phyloP scores from a whole-genome alignment of 805 yeast genomes.

The Sungouiella thailandica region DNA sequence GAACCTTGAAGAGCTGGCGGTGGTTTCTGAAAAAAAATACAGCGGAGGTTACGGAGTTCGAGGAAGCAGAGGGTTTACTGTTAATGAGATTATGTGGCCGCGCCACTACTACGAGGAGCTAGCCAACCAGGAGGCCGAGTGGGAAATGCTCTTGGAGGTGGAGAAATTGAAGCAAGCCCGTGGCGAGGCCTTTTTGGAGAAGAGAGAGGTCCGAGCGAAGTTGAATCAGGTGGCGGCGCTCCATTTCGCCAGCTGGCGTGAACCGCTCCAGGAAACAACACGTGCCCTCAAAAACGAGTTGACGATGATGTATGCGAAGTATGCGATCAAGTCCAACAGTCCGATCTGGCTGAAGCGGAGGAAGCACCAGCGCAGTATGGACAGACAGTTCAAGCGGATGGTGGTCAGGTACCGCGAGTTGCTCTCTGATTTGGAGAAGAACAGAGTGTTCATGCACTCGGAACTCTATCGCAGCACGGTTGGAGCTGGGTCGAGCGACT shows the following conservation, averaged over 20 bases:
- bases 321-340: slow-evolving; percentile 7
- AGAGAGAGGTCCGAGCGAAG: too few relatives aligned
- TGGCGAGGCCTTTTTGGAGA: slow-evolving; percentile 6
- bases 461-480: slow-evolving; percentile 27
- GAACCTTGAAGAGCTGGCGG: slow-evolving; percentile 6
- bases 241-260: slow-evolving; percentile 7
- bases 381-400: slow-evolving; percentile 11
- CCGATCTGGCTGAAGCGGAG: slow-evolving; percentile 10
- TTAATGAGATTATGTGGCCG: slow-evolving; percentile 26
- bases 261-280: slow-evolving; percentile 8
- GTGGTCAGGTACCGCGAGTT: slow-evolving; percentile 11
- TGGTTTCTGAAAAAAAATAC: slow-evolving; percentile 4
- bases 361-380: slow-evolving; percentile 12
- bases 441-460: slow-evolving; percentile 29
- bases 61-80: slow-evolving; percentile 24
- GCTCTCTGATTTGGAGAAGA: slow-evolving; percentile 11
- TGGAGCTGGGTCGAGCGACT: slow-evolving; percentile 2
- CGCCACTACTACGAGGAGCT: slow-evolving; percentile 20
- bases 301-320: slow-evolving; percentile 10
- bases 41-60: slow-evolving; percentile 30
- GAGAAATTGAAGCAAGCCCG: slow-evolving; percentile 5
- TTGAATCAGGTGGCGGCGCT: background rate
- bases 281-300: slow-evolving; percentile 11
- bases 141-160: slow-evolving; percentile 25
- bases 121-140: slow-evolving; percentile 27